Evolutionary conservation across 2,329 filamentous ascomycete genomes (phyloP).

Genomic region (Aspergillus pseudotamarii): DNA sequence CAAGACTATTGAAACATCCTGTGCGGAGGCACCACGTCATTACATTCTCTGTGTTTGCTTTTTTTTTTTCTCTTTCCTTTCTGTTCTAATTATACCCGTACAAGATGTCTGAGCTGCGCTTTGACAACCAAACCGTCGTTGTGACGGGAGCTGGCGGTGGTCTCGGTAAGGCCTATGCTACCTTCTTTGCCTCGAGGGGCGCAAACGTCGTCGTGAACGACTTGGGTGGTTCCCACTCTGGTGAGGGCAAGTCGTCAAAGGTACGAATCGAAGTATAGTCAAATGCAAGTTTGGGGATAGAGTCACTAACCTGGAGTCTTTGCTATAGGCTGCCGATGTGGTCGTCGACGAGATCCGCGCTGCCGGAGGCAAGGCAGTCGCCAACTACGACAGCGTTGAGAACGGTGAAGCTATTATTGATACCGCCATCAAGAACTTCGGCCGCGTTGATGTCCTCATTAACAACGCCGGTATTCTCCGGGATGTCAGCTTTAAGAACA

Average conservation of each 20-base stretch:
- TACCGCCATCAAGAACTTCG: constrained; percentile 53
- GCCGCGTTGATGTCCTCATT: constrained; percentile 87
- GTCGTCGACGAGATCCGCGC: constrained; percentile 62
- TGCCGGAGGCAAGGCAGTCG: constrained; percentile 90
- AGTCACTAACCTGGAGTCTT: constrained; percentile 54
- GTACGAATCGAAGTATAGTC: constrained; percentile 49
- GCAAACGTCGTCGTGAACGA: constrained; percentile 97
- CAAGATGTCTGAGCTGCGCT: constrained; percentile 72
- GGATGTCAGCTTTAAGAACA: constrained; percentile 97
- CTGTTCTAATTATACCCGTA: constrained; percentile 7
- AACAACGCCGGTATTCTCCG: constrained; percentile 98
- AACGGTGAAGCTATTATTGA: constrained; percentile 92
- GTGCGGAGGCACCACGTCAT: neutral
- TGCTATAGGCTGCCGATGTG: constrained; percentile 62
- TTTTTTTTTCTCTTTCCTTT: constrained; percentile 12
- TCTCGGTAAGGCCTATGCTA: constrained; percentile 77
- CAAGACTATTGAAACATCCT: neutral
- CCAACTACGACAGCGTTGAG: constrained; percentile 87
- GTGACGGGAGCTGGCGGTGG: constrained; percentile 85
- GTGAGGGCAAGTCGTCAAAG: constrained; percentile 84
- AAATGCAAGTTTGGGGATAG: constrained; percentile 46
- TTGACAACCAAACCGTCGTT: constrained; percentile 86
- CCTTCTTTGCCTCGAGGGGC: constrained; percentile 89
- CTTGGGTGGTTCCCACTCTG: constrained; percentile 88
- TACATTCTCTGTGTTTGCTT: neutral